Base-by-base conservation (phyloP, 352 stramenopile species). In the Pythium dissimile region DNA sequence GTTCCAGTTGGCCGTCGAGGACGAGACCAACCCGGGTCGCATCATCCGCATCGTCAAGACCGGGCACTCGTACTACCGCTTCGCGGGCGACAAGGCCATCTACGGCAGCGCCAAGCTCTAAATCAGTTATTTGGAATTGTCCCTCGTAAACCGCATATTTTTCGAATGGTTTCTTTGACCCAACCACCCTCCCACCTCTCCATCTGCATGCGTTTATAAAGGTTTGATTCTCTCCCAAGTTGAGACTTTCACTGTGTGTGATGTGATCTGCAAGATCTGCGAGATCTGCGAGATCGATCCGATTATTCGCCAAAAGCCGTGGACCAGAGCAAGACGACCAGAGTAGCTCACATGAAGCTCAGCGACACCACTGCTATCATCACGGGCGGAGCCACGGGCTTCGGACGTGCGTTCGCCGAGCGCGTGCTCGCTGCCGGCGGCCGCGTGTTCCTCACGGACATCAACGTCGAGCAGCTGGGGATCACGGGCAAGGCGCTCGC, bases 381-480 rank as follows among this genome's bases (percentile, higher is more conserved):
- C 50, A 92, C 83, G 20, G 83, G 83, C 55, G 78, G 67, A 20
- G 80, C 72, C 9, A 65, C 63, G 10, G 83, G 83, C 49, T 81
- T 91, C 53, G 83, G 83, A 24, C 67, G 69, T 24, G 83, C 67
- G 7, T 93, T 89, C 64, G 67, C 80, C 3, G 73, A 84, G 46
- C 53, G 67, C 16, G 74, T 93, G 37, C 59, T 91, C 31, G 39
- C 55, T 0, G 54, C 34, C 11, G 66, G 72, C n/a, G 80, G 80
- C 46, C 80, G 84, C 32, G 80, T 85, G 13, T 69, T 91, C 64
- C 82, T 91, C 67, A 91, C 83, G 55, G 80, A 91, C 55, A 73
- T 91, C 30, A 67, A 88, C 51, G 55, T 72, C 39, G 47, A 77
- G 46, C 61, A 72, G 55, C 69, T 93, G 20, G 54, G 78, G 54